A percentile compares a stretch with the other conserved stretches of the same genome.
Evolutionary conservation across 768 basidiomycete species (phyloP).

Genomic region (Peribolospora baueri): DNA sequence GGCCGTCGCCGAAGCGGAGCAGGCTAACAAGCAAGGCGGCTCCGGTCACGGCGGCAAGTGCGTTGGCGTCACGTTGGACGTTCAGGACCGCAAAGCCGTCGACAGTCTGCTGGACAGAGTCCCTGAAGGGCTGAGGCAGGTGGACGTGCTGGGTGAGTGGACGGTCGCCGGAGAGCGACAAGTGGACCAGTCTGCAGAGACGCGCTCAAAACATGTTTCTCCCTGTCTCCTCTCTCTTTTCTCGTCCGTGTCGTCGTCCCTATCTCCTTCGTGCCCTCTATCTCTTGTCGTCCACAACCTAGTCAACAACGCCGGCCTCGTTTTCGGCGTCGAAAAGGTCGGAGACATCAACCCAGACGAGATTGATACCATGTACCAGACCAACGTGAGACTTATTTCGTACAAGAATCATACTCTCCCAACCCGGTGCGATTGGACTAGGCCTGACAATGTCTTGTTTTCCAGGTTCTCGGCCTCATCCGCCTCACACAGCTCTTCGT

Average conservation of each 20-base stretch:
- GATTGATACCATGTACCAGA: conserved; percentile 58
- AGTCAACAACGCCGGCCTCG: conserved; percentile 71
- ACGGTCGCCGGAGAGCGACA: neutral
- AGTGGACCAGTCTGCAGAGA: neutral
- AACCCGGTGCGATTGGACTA: neutral
- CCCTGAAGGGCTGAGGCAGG: conserved; percentile 4
- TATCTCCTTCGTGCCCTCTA: no score
- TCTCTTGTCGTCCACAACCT: conserved; percentile 1
- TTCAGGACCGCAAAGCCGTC: conserved; percentile 4
- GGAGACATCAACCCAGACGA: conserved; percentile 42
- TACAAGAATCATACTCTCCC: neutral
- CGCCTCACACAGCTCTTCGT: conserved; percentile 35
- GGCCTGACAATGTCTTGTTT: conserved; percentile 1
- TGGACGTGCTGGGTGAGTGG: conserved; percentile 7
- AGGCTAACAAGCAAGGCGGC: conserved; percentile 5
- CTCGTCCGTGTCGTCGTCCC: neutral
- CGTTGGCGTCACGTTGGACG: conserved; percentile 6
- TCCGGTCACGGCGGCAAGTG: conserved; percentile 6
- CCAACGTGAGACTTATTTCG: conserved; percentile 24
- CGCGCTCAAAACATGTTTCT: neutral
- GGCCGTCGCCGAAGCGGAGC: neutral
- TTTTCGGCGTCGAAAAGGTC: conserved; percentile 62
- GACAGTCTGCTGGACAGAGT: conserved; percentile 3
- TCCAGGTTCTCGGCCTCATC: conserved; percentile 58
- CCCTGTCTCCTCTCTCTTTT: neutral